phyloP scores from a whole-genome alignment of 2,329 filamentous ascomycete genomes.

The Cladosporium sp. region DNA sequence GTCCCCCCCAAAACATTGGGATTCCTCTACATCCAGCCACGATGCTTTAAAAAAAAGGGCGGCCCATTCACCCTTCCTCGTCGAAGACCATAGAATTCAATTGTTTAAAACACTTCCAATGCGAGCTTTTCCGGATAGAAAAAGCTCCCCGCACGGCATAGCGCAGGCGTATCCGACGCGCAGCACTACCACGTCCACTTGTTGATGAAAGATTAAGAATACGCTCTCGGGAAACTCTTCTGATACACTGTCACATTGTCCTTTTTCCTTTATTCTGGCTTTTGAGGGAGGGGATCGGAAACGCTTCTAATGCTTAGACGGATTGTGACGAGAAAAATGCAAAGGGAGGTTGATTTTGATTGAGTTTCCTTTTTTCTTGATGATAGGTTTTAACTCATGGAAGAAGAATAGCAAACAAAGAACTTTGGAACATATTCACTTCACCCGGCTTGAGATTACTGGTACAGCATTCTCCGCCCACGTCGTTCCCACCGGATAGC shows the following conservation, averaged over 20 bases:
- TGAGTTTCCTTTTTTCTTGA: no score
- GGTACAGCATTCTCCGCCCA: no score
- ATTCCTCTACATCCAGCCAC: not conserved
- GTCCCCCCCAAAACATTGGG: not conserved
- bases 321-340: not conserved
- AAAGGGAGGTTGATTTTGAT: no score
- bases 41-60: not conserved
- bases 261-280: not conserved
- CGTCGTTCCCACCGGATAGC: no score
- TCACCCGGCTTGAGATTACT: no score
- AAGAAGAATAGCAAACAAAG: not conserved
- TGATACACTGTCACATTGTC: constrained; percentile 3
- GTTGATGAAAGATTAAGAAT: constrained; percentile 10
- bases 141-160: not conserved
- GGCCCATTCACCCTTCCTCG: not conserved
- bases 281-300: not conserved
- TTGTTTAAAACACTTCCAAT: not conserved
- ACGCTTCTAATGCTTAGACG: not conserved
- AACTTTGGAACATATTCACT: no score
- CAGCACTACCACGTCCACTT: no score
- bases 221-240: constrained; percentile 1
- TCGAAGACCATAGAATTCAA: constrained; percentile 1
- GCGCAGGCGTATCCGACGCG: not conserved
- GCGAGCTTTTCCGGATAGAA: not conserved
- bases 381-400: not conserved